Evolutionary conservation across 805 yeast species (phyloP).

Genomic region (Metschnikowia lochheadii): DNA sequence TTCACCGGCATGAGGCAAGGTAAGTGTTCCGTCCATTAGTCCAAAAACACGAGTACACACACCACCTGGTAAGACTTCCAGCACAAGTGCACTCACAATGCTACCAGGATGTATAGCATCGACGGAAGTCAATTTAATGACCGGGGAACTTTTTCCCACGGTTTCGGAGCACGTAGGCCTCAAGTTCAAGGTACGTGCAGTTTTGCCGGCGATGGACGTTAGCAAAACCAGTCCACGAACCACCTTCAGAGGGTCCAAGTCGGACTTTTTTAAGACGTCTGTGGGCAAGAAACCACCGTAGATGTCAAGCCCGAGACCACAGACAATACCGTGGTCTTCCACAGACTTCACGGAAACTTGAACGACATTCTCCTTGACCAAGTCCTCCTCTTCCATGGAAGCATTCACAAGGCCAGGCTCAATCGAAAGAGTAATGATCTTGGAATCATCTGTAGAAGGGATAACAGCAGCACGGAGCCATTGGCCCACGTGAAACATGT

Average conservation of each 20-base stretch:
- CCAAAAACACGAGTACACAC: slow-evolving; percentile 72
- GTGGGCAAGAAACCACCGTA: slow-evolving; percentile 71
- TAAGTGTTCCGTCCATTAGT: slow-evolving; percentile 65
- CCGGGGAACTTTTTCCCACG: slow-evolving; percentile 45
- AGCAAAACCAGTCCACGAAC: slow-evolving; percentile 68
- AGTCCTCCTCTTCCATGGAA: slow-evolving; percentile 58
- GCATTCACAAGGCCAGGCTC: slow-evolving; percentile 74
- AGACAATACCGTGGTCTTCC: slow-evolving; percentile 88
- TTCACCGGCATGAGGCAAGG: slow-evolving; percentile 58
- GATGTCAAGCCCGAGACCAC: slow-evolving; percentile 61
- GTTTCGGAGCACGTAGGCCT: slow-evolving; percentile 41
- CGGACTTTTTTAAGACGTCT: slow-evolving; percentile 51
- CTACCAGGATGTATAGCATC: slow-evolving; percentile 87
- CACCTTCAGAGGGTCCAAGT: slow-evolving; percentile 32
- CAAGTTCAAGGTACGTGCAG: slow-evolving; percentile 55
- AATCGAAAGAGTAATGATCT: slow-evolving; percentile 60
- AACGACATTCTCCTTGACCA: slow-evolving; percentile 54
- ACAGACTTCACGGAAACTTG: slow-evolving; percentile 76
- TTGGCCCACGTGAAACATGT: slow-evolving; percentile 66
- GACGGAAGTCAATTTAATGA: slow-evolving; percentile 57
- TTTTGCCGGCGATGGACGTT: slow-evolving; percentile 43
- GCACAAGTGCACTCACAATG: slow-evolving; percentile 66
- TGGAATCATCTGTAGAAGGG: slow-evolving; percentile 39
- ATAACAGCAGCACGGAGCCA: slow-evolving; percentile 85
- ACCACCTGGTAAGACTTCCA: slow-evolving; percentile 59